Evolutionary conservation across 2,329 filamentous ascomycete species (phyloP).

Genomic region (Sclerotinia trifoliorum): DNA sequence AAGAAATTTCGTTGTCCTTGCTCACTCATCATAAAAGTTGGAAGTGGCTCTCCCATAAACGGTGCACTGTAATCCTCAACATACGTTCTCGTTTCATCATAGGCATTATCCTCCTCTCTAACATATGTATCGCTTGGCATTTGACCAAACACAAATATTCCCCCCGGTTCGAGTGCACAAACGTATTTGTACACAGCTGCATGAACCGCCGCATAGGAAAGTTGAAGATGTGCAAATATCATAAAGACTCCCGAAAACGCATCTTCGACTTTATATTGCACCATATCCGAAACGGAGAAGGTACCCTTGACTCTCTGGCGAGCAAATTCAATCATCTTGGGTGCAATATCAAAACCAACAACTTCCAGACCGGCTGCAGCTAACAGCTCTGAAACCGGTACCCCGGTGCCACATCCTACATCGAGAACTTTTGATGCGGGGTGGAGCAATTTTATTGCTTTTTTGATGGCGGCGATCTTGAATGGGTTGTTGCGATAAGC

Average conservation of each 20-base stretch:
- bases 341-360: slow-evolving; percentile 39
- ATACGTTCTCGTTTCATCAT: slow-evolving; percentile 38
- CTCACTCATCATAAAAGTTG: slow-evolving; percentile 32
- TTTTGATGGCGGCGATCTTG: slow-evolving; percentile 5
- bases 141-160: slow-evolving; percentile 37
- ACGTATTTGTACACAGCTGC: slow-evolving; percentile 32
- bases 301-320: slow-evolving; percentile 25
- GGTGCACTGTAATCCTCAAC: slow-evolving; percentile 32
- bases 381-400: slow-evolving; percentile 36
- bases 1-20: slow-evolving; percentile 31
- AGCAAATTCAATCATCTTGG: slow-evolving; percentile 33
- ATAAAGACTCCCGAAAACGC: slow-evolving; percentile 37
- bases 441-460: slow-evolving; percentile 6
- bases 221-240: slow-evolving; percentile 37
- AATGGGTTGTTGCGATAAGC: slow-evolving; percentile 17
- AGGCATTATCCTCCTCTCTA: slow-evolving; percentile 31
- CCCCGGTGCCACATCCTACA: slow-evolving; percentile 41
- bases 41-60: slow-evolving; percentile 33
- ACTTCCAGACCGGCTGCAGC: slow-evolving; percentile 30
- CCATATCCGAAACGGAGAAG: slow-evolving; percentile 28
- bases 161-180: slow-evolving; percentile 31
- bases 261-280: slow-evolving; percentile 29
- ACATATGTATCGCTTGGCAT: slow-evolving; percentile 34
- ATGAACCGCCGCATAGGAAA: slow-evolving; percentile 37
- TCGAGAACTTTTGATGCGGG: slow-evolving; percentile 33